A percentile compares a stretch with the other conserved stretches of the same genome.
Evolutionary conservation across 1,284 basidiomycete species (phyloP).

Genomic region (Leccinum angustisporum): DNA sequence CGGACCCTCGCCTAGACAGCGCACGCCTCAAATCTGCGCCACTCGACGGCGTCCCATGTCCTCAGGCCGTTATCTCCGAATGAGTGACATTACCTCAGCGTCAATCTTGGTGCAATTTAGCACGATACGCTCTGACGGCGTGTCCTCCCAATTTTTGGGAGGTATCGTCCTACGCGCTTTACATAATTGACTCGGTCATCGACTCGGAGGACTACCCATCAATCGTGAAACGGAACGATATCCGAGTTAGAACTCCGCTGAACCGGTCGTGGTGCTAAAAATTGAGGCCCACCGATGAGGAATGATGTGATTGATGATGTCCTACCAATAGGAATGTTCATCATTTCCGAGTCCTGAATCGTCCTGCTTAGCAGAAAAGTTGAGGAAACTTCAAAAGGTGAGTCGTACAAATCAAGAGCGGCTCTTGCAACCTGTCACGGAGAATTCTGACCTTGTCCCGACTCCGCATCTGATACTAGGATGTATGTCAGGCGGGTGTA

Average conservation of each 20-base stretch:
- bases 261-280: constrained; percentile 6
- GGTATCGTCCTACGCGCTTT: neutral
- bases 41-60: neutral
- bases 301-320: neutral
- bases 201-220: neutral
- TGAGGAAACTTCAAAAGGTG: neutral
- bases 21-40: neutral
- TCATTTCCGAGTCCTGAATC: neutral
- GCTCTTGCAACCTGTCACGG: neutral
- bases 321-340: neutral
- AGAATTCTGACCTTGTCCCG: neutral
- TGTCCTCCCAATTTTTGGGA: neutral
- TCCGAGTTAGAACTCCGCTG: constrained; percentile 1
- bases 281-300: neutral
- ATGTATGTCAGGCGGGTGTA: neutral
- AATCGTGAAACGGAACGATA: constrained; percentile 6
- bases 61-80: constrained; percentile 1
- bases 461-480: neutral
- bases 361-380: neutral
- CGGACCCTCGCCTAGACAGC: constrained; percentile 12
- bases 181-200: neutral
- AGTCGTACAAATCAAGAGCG: neutral
- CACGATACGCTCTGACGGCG: constrained; percentile 4
- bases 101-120: constrained; percentile 17
- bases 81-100: constrained; percentile 13